These are phyloP conservation scores for Diplotaxis tenuifolia DNA, from an alignment of 345 rosid species.

Conservation along the genomic window DNA sequence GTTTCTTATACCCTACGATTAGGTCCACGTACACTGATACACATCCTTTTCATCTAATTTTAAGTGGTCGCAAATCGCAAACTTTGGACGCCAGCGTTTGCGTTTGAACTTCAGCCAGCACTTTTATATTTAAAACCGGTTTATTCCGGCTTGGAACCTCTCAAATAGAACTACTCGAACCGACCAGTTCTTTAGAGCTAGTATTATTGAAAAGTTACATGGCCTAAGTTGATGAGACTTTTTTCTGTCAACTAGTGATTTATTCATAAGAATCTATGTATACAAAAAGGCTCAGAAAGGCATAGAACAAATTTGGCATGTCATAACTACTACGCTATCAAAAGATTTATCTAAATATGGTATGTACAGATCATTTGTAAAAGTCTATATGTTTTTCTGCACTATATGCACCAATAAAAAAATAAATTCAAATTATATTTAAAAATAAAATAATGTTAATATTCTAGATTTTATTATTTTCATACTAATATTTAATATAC, in stretches of 20 bases:
- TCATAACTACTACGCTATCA: not conserved
- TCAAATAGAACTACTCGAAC: not conserved
- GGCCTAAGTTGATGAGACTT: not conserved
- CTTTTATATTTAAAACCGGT: not conserved
- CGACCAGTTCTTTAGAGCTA: not conserved
- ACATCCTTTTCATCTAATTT: constrained; percentile 14
- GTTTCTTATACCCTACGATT: constrained; percentile 32
- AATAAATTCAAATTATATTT: too few relatives aligned
- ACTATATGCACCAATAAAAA: too few relatives aligned
- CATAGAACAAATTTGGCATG: too few relatives aligned
- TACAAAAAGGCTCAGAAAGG: too few relatives aligned
- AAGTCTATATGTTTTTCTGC: too few relatives aligned
- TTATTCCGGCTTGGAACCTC: not conserved
- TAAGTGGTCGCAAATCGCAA: not conserved
- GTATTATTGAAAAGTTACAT: not conserved
- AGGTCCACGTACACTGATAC: constrained; percentile 39
- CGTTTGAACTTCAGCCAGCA: constrained; percentile 15
- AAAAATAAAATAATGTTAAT: too few relatives aligned
- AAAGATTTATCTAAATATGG: too few relatives aligned
- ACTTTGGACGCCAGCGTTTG: constrained; percentile 29
- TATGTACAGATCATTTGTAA: not conserved
- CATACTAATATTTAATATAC: too few relatives aligned
- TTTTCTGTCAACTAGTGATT: too few relatives aligned
- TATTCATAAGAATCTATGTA: too few relatives aligned
- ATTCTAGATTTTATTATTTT: too few relatives aligned